Conservation (phyloP, 148 eudicot genomes). For the Camellia lanceoleosa region DNA sequence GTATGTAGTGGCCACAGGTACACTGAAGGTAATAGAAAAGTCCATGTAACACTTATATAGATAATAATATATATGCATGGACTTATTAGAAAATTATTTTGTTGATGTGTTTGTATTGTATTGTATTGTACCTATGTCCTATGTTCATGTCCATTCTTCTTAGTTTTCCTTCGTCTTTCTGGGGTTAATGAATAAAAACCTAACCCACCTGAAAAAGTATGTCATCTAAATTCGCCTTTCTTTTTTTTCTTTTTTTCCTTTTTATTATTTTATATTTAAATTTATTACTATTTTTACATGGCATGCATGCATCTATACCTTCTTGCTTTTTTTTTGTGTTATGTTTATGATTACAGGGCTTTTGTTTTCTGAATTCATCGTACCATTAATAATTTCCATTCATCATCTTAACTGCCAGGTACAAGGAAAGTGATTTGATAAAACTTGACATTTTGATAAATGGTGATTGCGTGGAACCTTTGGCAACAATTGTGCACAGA, state of each 20-base stretch:
- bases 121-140: not conserved
- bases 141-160: not conserved
- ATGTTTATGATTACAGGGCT: not conserved
- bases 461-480: slow-evolving; percentile 88
- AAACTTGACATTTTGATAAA: slow-evolving; percentile 92
- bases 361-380: not conserved
- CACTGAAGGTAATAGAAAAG: no score
- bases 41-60: no score
- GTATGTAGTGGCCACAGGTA: no score
- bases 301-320: not conserved
- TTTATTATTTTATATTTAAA: no score
- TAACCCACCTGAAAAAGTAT: not conserved
- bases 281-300: not conserved
- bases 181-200: not conserved
- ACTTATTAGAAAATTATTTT: no score
- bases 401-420: slow-evolving; percentile 45
- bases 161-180: not conserved
- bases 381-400: not conserved
- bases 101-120: not conserved
- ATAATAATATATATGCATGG: no score
- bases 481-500: slow-evolving; percentile 91
- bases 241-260: no score
- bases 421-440: slow-evolving; percentile 79
- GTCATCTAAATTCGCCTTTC: not conserved
- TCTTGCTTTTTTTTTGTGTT: not conserved